A percentile compares a stretch with the other conserved stretches of the same genome.
Evolutionary conservation across 345 rosid genomes (phyloP).

Genomic region (Clausena lansium): DNA sequence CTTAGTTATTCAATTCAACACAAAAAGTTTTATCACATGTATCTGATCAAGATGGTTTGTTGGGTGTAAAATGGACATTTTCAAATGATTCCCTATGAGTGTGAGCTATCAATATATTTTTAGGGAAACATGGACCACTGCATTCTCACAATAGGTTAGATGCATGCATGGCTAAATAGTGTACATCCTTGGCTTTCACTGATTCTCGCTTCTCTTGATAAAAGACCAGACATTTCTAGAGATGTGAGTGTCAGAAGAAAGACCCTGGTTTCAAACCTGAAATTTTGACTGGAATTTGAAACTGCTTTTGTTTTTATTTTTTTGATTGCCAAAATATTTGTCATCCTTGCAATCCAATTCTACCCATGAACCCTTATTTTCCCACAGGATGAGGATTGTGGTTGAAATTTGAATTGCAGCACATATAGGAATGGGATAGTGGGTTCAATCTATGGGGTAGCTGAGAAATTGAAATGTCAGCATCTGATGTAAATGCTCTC

Average conservation of each 20-base stretch:
- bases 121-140: background rate
- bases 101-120: background rate
- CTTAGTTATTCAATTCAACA: no score
- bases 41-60: no score
- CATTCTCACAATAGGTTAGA: background rate
- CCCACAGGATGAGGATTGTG: conserved; percentile 8
- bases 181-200: background rate
- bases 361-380: background rate
- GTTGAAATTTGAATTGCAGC: background rate
- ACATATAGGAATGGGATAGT: background rate
- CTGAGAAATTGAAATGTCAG: conserved; percentile 20
- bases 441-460: background rate
- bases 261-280: background rate
- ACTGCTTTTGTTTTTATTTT: background rate
- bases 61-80: no score
- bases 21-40: no score
- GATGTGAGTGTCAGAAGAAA: background rate
- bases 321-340: background rate
- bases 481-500: conserved; percentile 21
- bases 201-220: background rate
- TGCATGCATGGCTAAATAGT: background rate
- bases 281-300: conserved; percentile 4
- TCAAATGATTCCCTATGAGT: no score
- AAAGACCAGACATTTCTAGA: background rate
- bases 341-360: background rate